These are phyloP conservation scores for Monilinia laxa DNA, from an alignment of 2,329 filamentous ascomycete genomes.

Conservation along the genomic window DNA sequence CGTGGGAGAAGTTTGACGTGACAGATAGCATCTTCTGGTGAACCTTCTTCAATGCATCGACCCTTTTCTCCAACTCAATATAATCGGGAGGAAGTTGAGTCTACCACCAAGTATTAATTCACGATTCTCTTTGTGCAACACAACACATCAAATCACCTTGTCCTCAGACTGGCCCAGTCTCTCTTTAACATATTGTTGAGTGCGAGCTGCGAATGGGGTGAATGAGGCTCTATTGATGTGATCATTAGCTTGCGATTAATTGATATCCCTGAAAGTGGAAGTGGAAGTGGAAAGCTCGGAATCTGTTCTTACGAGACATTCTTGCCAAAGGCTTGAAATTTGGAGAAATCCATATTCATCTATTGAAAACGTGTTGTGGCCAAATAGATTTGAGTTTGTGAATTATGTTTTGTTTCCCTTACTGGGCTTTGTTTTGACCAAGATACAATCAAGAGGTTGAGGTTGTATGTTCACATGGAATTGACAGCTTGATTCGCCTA, in stretches of 20 bases:
- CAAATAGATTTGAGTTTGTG: not conserved
- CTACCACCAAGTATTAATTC: conserved; percentile 47
- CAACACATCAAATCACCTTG: conserved; percentile 58
- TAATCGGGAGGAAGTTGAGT: conserved; percentile 97
- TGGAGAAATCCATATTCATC: conserved; percentile 55
- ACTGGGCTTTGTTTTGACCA: conserved; percentile 18
- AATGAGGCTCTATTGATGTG: conserved; percentile 69
- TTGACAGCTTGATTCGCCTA: conserved; percentile 14
- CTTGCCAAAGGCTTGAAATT: conserved; percentile 68
- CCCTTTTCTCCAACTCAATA: conserved; percentile 96
- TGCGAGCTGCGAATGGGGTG: conserved; percentile 89
- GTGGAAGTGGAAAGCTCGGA: conserved; percentile 24
- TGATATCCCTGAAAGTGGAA: conserved; percentile 27
- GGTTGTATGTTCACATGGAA: conserved; percentile 16
- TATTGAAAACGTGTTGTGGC: not conserved
- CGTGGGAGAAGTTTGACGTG: conserved; percentile 92
- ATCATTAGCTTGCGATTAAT: conserved; percentile 34
- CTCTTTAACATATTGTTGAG: conserved; percentile 97
- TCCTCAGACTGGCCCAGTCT: conserved; percentile 93
- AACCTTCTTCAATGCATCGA: conserved; percentile 94
- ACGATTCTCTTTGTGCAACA: not conserved
- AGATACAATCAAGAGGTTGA: conserved; percentile 19
- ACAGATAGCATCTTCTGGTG: conserved; percentile 97
- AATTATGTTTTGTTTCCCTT: not conserved
- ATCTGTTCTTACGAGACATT: conserved; percentile 58